Evolutionary conservation across 164 flowering plant species (phyloP), one percentile per base, ranked within the genome.

Genomic region (Nelumbo lutea): DNA sequence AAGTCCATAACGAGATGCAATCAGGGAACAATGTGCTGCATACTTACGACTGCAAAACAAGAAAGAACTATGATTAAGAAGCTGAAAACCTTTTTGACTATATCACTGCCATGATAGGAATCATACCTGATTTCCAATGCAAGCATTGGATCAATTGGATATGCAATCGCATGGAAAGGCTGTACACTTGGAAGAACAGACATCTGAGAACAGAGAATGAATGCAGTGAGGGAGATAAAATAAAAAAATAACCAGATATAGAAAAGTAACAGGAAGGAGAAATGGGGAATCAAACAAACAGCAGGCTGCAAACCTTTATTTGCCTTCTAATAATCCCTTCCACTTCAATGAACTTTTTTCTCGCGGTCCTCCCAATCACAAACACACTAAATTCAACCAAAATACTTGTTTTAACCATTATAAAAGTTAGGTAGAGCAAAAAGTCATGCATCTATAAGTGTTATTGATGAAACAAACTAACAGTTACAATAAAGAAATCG

Each of bases 81-180:
- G 27, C 9, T 8, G n/a, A 11, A 40, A n/a, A 53, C 10, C 1
- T 11, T 38, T 3, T 8, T 46, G 11, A 0, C 6, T 6, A 40
- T 62, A 13, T n/a, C 5, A 13, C 4, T 11, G 4, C 11, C 50
- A 57, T 40, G 9, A 63, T 27, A 50, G 9, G 38, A 2, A 65
- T 6, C 15, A 46, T 71, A 85, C 98, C 99, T 96, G 44, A 96
- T 96, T 64, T 96, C 98, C 55, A 96, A 80, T 14, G 99, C 98
- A 69, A 93, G 93, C 63, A 90, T 76, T 58, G 99, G 90, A 79
- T 96, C 95, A 58, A 96, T 82, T n/a, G 99, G 99, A 76, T 96
- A 96, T 42, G 98, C 99, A 51, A 93, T 87, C 60, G 99, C 99
- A 89, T 96, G 99, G 73, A 96, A 96, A 67, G 99, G 99, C 66